Percentiles rank a stretch among this genome's conserved stretches.
phyloP scores from a whole-genome alignment of 495 filamentous ascomycete genomes.

The Penicillium parvum region DNA sequence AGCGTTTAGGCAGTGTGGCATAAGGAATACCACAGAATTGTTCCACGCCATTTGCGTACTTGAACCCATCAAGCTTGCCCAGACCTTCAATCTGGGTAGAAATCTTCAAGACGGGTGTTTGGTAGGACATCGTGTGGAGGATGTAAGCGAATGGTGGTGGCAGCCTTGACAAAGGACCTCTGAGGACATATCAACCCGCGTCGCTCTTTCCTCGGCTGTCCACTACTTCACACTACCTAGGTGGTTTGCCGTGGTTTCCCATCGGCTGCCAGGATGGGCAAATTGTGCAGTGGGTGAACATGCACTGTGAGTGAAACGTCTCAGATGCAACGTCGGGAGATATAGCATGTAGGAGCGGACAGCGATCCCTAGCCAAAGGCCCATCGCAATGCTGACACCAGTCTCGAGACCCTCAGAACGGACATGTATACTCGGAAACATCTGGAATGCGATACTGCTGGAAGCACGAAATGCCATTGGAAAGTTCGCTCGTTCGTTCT shows the following conservation, averaged over 20 bases:
- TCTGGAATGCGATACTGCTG: no score
- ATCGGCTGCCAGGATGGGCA: no score
- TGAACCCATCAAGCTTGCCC: conserved; percentile 4
- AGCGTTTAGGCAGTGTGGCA: conserved; percentile 6
- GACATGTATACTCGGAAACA: no score
- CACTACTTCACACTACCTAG: no score
- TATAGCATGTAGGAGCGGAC: no score
- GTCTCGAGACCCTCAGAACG: no score
- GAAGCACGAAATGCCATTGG: no score
- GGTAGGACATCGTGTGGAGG: conserved; percentile 6
- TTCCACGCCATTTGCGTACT: conserved; percentile 9
- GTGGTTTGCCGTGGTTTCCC: no score
- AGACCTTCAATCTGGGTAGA: conserved; percentile 5
- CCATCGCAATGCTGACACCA: no score
- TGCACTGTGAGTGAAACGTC: neutral
- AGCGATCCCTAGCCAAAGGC: no score
- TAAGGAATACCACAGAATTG: conserved; percentile 15
- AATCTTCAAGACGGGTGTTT: conserved; percentile 2
- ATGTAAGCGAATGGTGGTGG: neutral
- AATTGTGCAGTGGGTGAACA: no score
- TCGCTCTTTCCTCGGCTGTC: neutral
- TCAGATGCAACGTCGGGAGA: neutral
- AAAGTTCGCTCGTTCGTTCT: no score
- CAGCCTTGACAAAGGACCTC: neutral
- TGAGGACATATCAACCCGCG: neutral